Conservation (phyloP, 2,329 filamentous ascomycete species). For the Trichoderma asperellum region DNA sequence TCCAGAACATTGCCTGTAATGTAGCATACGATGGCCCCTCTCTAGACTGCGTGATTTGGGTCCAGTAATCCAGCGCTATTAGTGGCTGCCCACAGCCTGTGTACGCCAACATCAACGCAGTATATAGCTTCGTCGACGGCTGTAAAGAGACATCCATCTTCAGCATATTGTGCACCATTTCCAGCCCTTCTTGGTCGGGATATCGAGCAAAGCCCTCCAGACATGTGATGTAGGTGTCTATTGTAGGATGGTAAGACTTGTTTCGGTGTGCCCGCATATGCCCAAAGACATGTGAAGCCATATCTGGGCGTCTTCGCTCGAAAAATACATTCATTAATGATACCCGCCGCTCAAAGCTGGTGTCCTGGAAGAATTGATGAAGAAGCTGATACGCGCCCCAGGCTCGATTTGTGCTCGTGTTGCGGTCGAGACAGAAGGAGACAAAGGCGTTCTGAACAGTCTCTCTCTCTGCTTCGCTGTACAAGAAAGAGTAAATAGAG, state of each 20-base stretch:
- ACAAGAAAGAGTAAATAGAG: slow-evolving; percentile 72
- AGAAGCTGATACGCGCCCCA: slow-evolving; percentile 71
- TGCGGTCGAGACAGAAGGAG: slow-evolving; percentile 66
- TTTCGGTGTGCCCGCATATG: slow-evolving; percentile 86
- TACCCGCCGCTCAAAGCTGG: slow-evolving; percentile 66
- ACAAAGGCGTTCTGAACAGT: slow-evolving; percentile 69
- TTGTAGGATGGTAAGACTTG: slow-evolving; percentile 64
- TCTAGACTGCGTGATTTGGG: slow-evolving; percentile 76
- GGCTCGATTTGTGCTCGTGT: slow-evolving; percentile 64
- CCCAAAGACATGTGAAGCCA: slow-evolving; percentile 84
- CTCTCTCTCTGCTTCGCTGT: slow-evolving; percentile 69
- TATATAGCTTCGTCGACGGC: slow-evolving; percentile 74
- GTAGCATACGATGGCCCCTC: slow-evolving; percentile 86
- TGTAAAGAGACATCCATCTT: slow-evolving; percentile 88
- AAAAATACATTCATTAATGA: slow-evolving; percentile 84
- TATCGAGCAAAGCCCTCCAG: slow-evolving; percentile 73
- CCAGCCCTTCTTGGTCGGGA: slow-evolving; percentile 62
- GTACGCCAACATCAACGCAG: slow-evolving; percentile 87
- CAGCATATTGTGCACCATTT: slow-evolving; percentile 86
- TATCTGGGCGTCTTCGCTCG: slow-evolving; percentile 73
- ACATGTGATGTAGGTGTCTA: slow-evolving; percentile 75
- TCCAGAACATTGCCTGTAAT: slow-evolving; percentile 78
- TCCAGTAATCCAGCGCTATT: slow-evolving; percentile 78
- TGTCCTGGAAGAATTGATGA: slow-evolving; percentile 67
- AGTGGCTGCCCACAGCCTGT: slow-evolving; percentile 67